These are phyloP conservation scores for Skeletonema costatum DNA, from an alignment of 108 stramenopile species.

Conservation along the genomic window DNA sequence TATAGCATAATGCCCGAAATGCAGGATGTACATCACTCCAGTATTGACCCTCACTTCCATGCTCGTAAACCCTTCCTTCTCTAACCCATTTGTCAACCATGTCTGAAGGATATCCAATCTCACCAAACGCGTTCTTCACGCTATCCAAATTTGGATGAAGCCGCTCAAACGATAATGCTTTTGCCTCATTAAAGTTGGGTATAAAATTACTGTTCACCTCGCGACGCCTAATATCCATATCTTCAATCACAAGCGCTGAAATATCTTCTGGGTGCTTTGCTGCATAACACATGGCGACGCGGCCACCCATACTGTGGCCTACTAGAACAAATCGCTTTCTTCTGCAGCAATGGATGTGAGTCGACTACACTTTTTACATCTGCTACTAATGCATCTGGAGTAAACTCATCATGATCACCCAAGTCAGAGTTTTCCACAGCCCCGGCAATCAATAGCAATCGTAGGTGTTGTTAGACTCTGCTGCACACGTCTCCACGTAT, in stretches of 20 bases:
- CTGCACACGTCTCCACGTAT: conserved; percentile 34
- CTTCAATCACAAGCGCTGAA: conserved; percentile 45
- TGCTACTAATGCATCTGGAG: conserved; percentile 20
- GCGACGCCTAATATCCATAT: conserved; percentile 48
- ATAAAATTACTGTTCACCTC: conserved; percentile 5
- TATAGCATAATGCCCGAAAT: conserved; percentile 43
- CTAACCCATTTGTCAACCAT: conserved; percentile 36
- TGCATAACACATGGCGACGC: conserved; percentile 45
- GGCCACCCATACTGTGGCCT: conserved; percentile 58
- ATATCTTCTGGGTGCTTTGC: conserved; percentile 29
- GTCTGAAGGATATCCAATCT: conserved; percentile 23
- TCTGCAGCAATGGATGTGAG: conserved; percentile 7
- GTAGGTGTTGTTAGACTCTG: conserved; percentile 13
- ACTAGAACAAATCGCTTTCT: conserved; percentile 40
- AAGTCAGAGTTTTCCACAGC: conserved; percentile 32
- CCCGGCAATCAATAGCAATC: conserved; percentile 48
- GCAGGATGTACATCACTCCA: conserved; percentile 52
- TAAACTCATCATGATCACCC: conserved; percentile 8
- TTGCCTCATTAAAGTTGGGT: conserved; percentile 3
- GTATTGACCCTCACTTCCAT: neutral
- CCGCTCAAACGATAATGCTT: neutral
- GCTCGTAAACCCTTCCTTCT: conserved; percentile 33
- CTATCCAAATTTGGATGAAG: conserved; percentile 8
- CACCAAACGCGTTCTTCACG: conserved; percentile 5
- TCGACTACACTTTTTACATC: too few species aligned